Evolutionary conservation across 164 flowering plant genomes (phyloP).

Genomic region (Liriodendron chinense): DNA sequence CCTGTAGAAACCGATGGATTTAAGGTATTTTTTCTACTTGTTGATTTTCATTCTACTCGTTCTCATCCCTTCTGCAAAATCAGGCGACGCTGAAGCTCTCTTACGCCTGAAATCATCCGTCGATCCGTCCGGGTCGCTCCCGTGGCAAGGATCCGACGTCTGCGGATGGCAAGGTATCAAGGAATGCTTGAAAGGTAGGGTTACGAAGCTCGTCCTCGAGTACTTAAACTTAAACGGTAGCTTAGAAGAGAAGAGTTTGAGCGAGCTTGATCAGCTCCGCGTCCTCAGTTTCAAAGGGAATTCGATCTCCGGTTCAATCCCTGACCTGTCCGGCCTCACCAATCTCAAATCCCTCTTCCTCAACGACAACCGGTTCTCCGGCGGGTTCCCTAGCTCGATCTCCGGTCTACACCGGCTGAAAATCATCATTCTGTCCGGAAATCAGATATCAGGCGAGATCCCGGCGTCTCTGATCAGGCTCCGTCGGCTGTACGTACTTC

Average conservation of each 20-base stretch:
- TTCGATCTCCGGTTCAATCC: conserved; percentile 66
- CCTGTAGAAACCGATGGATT: conserved; percentile 5
- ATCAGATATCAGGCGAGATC: conserved; percentile 63
- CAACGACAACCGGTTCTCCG: conserved; percentile 60
- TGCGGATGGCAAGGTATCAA: conserved; percentile 74
- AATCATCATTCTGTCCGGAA: conserved; percentile 50
- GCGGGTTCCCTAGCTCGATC: conserved; percentile 63
- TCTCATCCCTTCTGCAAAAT: conserved; percentile 19
- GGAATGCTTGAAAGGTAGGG: conserved; percentile 67
- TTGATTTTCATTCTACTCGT: conserved; percentile 6
- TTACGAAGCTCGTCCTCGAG: conserved; percentile 74
- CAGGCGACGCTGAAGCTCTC: conserved; percentile 49
- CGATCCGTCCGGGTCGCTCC: conserved; percentile 44
- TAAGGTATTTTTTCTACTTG: conserved; percentile 8
- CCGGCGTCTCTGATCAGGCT: conserved; percentile 43
- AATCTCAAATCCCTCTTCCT: conserved; percentile 78
- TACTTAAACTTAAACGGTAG: conserved; percentile 48
- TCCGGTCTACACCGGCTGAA: conserved; percentile 63
- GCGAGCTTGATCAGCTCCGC: conserved; percentile 69
- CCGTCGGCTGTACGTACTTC: conserved; percentile 46
- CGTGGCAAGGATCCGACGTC: conserved; percentile 36
- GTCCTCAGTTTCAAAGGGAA: conserved; percentile 79
- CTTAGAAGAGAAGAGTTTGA: conserved; percentile 40
- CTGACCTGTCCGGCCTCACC: conserved; percentile 53
- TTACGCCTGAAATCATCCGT: conserved; percentile 39